phyloP scores from a whole-genome alignment of 257 asterid genomes.

The Nicotiana tomentosiformis region DNA sequence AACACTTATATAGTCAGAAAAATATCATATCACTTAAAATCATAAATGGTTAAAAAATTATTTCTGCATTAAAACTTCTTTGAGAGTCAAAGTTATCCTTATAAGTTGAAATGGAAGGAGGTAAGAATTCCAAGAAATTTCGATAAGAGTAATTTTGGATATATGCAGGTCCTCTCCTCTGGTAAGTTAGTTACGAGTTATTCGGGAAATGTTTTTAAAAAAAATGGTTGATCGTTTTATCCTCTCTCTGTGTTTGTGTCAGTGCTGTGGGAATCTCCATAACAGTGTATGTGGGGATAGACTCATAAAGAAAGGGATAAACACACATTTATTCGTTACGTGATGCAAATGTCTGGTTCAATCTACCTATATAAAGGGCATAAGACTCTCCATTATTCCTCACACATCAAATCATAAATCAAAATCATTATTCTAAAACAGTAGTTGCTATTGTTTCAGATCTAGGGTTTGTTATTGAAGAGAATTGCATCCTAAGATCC shows the following conservation, averaged over 20 bases:
- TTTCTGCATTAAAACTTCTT: background rate
- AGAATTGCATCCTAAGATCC: too few relatives aligned
- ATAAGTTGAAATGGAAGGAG: background rate
- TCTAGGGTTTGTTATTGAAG: too few relatives aligned
- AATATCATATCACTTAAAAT: too few relatives aligned
- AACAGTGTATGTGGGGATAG: too few relatives aligned
- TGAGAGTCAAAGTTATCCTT: too few relatives aligned
- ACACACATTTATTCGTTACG: background rate
- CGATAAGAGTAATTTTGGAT: conserved; percentile 15
- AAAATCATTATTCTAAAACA: conserved; percentile 1
- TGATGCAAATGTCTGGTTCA: background rate
- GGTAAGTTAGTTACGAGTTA: background rate
- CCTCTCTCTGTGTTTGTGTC: background rate
- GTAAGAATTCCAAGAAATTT: conserved; percentile 41
- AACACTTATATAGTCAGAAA: too few relatives aligned
- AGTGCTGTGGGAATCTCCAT: too few relatives aligned
- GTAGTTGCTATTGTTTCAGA: background rate
- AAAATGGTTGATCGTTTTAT: background rate
- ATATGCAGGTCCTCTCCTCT: background rate
- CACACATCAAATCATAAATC: conserved; percentile 4
- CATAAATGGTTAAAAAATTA: too few relatives aligned
- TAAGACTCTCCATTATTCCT: background rate
- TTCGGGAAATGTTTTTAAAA: background rate
- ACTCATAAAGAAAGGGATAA: too few relatives aligned
- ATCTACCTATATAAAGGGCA: conserved; percentile 1